Evolutionary conservation across 2,329 filamentous ascomycete species (phyloP).

Genomic region (Aureobasidium sp.): DNA sequence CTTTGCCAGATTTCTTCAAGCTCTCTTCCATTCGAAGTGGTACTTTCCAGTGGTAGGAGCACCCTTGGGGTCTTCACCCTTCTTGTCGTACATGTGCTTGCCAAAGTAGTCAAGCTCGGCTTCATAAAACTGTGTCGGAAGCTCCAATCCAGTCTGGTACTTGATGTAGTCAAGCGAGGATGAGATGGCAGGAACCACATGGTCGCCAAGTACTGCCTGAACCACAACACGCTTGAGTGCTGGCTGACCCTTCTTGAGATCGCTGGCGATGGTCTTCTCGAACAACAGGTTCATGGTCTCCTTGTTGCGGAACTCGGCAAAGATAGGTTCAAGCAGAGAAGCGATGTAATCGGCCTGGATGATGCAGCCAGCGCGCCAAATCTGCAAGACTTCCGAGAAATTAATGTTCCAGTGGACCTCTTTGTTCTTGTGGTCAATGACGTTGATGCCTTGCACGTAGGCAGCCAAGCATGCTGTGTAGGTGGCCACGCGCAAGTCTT

Average conservation of each 20-base stretch:
- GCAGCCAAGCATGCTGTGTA: constrained; percentile 56
- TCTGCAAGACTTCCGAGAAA: constrained; percentile 47
- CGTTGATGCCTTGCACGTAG: constrained; percentile 59
- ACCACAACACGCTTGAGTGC: constrained; percentile 51
- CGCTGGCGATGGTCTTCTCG: constrained; percentile 43
- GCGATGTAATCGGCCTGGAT: constrained; percentile 61
- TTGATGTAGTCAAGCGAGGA: constrained; percentile 62
- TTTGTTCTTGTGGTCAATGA: constrained; percentile 53
- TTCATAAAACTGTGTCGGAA: constrained; percentile 64
- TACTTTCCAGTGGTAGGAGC: constrained; percentile 50
- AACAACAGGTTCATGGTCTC: constrained; percentile 42
- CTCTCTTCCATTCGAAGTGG: constrained; percentile 57
- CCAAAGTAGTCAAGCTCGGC: constrained; percentile 67
- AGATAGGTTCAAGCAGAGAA: constrained; percentile 48
- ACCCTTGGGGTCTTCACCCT: constrained; percentile 45
- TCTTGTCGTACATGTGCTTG: constrained; percentile 57
- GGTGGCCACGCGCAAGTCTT: constrained; percentile 53
- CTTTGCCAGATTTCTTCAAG: constrained; percentile 19
- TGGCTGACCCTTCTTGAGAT: constrained; percentile 46
- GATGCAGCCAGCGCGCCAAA: constrained; percentile 66
- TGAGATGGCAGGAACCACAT: constrained; percentile 53
- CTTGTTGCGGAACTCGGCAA: constrained; percentile 27
- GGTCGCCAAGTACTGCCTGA: constrained; percentile 50
- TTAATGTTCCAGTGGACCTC: constrained; percentile 54
- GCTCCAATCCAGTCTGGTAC: constrained; percentile 50